These are phyloP conservation scores for Pisolithus sp. DNA, from an alignment of 768 basidiomycete genomes.

Conservation along the genomic window DNA sequence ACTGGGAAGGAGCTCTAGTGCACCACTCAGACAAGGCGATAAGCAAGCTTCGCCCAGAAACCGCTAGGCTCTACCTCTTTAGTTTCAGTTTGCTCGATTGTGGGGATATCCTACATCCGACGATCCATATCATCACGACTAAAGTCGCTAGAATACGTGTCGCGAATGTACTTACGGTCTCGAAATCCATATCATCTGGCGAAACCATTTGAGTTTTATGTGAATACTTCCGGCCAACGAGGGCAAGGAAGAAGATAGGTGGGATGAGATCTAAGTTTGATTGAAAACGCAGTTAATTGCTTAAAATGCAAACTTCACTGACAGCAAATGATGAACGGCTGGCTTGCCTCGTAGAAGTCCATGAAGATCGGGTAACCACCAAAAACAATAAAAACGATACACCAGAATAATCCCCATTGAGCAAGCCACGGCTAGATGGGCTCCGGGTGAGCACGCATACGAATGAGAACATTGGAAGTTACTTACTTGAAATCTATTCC, in stretches of 20 bases:
- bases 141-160: background rate
- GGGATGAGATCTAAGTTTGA: background rate
- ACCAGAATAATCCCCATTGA: conserved; percentile 64
- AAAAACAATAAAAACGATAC: conserved; percentile 50
- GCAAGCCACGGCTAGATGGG: conserved; percentile 45
- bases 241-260: background rate
- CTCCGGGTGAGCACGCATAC: conserved; percentile 12
- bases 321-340: background rate
- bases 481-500: background rate
- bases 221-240: background rate
- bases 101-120: conserved; percentile 5
- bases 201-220: background rate
- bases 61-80: background rate
- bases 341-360: conserved; percentile 37
- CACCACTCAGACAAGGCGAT: background rate
- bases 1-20: background rate
- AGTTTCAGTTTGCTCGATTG: conserved; percentile 5
- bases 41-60: conserved; percentile 6
- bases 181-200: background rate
- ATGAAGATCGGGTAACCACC: conserved; percentile 57
- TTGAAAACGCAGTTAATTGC: background rate
- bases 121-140: background rate
- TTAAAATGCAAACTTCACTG: background rate
- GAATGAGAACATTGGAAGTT: background rate
- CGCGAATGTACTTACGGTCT: background rate